Evolutionary conservation across 371 early-diverging fungal genomes (phyloP), one percentile per base, ranked within the genome.

Genomic region (Syncephalastrum racemosum): DNA sequence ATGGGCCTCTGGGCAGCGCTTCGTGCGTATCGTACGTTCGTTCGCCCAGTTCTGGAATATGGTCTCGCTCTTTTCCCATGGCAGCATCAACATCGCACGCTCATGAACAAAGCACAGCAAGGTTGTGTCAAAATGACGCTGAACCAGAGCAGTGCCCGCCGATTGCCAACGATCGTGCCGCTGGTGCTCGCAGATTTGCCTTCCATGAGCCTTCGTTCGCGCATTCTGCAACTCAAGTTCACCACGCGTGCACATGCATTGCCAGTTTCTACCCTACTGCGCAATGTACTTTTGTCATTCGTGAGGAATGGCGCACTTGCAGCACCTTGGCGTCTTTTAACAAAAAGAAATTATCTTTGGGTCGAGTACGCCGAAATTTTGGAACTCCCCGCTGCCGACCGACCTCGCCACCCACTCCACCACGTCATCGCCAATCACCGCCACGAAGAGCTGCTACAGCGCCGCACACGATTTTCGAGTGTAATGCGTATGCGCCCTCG

Each of bases 21-120:
- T 13, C 44, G 48, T 13, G 7, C 42, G 7, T 58, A 53, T 52
- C 53, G 52, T 16, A 41, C 48, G 5, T 63, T 63, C 36, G 49
- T 63, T 18, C 63, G 63, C 0, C 63, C 63, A 1, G 53, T 56
- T 31, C 27, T 63, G 14, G 63, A 63, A 43, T 63, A 63, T 47
- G 64, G 54, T 25, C 44, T 63, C 4, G 64, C 64, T 54, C 54
- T 55, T 41, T 43, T 41, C 39, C 16, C 31, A 15, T 24, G 31
- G 1, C 14, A 36, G 1, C 12, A 1, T 12, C 3, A 16, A 1
- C 10, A 27, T 6, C 52, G 13, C 23, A 4, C 2, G 1, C 22
- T 2, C 20, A 22, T 50, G 8, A 13, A 50, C 14, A 14, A 23
- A 27, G 2, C 52, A 20, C 39, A 52, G 41, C 3, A 1, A 4